Conservation (phyloP, 73 alveolate genomes). For the Paramecium caudatum region DNA sequence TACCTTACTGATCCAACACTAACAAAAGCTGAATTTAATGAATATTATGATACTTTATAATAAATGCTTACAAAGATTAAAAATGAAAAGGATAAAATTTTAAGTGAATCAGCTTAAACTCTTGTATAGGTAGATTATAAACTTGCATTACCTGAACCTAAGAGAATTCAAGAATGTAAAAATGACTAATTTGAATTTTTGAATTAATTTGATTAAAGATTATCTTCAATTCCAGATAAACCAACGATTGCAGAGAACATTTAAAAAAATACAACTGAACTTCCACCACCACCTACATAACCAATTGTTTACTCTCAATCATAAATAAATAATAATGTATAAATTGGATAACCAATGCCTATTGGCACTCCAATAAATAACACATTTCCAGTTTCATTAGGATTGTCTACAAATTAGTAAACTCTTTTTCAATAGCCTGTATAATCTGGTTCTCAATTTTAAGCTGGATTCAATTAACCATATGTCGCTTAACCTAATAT, state of each 20-base stretch:
- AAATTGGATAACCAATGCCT: no score
- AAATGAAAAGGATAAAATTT: slow-evolving; percentile 31
- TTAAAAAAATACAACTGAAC: no score
- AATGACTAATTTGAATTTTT: slow-evolving; percentile 40
- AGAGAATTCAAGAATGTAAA: slow-evolving; percentile 19
- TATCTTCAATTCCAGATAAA: slow-evolving; percentile 20
- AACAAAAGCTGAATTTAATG: slow-evolving; percentile 56
- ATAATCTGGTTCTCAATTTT: no score
- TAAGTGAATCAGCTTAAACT: background rate
- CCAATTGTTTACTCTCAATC: no score
- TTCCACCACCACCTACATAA: no score
- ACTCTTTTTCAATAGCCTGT: no score
- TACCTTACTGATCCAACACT: slow-evolving; percentile 62
- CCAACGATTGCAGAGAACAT: background rate
- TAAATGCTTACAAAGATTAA: background rate
- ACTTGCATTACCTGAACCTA: slow-evolving; percentile 51
- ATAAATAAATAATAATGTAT: no score
- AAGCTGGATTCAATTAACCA: no score
- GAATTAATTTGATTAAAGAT: slow-evolving; percentile 35
- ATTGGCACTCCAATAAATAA: no score
- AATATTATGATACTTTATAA: slow-evolving; percentile 43
- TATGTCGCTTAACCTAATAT: no score
- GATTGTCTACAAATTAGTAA: no score
- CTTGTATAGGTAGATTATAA: slow-evolving; percentile 24
- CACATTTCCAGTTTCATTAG: no score